A percentile compares a stretch with the other conserved stretches of the same genome.
Evolutionary conservation across 2,329 filamentous ascomycete genomes (phyloP).

Genomic region (Ambrosiella beaveri): DNA sequence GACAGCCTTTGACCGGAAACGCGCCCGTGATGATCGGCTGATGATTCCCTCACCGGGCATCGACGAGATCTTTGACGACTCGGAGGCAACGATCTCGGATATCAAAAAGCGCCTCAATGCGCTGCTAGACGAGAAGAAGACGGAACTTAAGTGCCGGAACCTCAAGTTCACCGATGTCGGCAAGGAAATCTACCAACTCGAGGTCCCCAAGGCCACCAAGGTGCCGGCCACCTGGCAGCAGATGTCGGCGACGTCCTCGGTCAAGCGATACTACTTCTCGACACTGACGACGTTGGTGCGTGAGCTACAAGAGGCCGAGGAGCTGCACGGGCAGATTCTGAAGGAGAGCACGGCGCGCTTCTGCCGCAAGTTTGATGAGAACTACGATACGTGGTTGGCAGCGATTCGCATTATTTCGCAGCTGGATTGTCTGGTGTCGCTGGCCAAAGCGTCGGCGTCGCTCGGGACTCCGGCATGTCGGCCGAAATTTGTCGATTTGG

Average conservation of each 20-base stretch:
- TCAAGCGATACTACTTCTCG: constrained; percentile 86
- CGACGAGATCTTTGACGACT: constrained; percentile 81
- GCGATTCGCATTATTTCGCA: constrained; percentile 84
- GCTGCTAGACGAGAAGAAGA: constrained; percentile 53
- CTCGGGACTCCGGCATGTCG: constrained; percentile 78
- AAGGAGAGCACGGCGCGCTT: constrained; percentile 73
- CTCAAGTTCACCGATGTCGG: constrained; percentile 71
- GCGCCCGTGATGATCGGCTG: constrained; percentile 62
- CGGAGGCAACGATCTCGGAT: constrained; percentile 55
- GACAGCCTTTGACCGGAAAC: constrained; percentile 70
- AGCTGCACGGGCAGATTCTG: constrained; percentile 79
- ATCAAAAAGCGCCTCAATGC: constrained; percentile 57
- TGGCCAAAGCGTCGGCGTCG: constrained; percentile 72
- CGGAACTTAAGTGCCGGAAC: constrained; percentile 54
- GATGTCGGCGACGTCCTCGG: constrained; percentile 81
- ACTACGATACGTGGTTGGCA: constrained; percentile 71
- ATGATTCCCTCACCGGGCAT: constrained; percentile 75
- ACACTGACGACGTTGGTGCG: constrained; percentile 71
- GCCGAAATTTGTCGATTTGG: constrained; percentile 59
- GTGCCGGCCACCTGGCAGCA: constrained; percentile 83
- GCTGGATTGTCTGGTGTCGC: constrained; percentile 83
- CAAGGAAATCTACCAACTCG: constrained; percentile 93
- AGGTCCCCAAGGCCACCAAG: constrained; percentile 70
- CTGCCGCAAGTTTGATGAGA: constrained; percentile 71
- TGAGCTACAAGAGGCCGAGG: constrained; percentile 80